phyloP scores from a whole-genome alignment of 345 rosid species.

The Populus tremula region DNA sequence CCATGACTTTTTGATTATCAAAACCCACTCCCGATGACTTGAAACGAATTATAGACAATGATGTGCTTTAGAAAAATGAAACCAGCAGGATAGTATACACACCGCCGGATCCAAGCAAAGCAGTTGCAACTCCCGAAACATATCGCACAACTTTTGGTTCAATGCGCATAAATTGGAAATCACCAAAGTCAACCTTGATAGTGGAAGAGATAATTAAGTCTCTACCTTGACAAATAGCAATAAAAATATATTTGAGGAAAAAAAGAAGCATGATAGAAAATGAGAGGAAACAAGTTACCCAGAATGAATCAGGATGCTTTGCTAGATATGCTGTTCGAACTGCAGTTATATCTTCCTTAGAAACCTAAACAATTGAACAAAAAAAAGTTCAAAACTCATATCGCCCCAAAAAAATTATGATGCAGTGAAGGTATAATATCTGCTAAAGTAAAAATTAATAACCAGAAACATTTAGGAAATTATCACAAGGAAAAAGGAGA shows the following conservation, averaged over 20 bases:
- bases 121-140: conserved; percentile 89
- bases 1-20: neutral
- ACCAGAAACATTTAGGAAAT: neutral
- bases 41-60: neutral
- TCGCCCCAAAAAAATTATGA: neutral
- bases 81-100: conserved; percentile 16
- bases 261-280: conserved; percentile 6
- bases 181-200: conserved; percentile 93
- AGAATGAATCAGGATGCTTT: conserved; percentile 87
- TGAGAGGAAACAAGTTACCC: conserved; percentile 53
- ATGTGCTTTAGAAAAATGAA: neutral
- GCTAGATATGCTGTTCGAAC: conserved; percentile 72
- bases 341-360: conserved; percentile 58
- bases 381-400: neutral
- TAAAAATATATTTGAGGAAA: neutral
- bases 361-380: conserved; percentile 45
- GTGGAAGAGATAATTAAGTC: conserved; percentile 19
- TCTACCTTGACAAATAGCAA: neutral
- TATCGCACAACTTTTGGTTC: conserved; percentile 79
- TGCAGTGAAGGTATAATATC: neutral
- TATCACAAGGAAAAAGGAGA: neutral
- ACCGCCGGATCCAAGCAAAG: conserved; percentile 97
- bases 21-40: neutral
- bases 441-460: conserved; percentile 2
- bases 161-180: conserved; percentile 77